A percentile compares a stretch with the other conserved stretches of the same genome.
Evolutionary conservation across 2,329 filamentous ascomycete species (phyloP).

Genomic region (Beauveria asiatica): DNA sequence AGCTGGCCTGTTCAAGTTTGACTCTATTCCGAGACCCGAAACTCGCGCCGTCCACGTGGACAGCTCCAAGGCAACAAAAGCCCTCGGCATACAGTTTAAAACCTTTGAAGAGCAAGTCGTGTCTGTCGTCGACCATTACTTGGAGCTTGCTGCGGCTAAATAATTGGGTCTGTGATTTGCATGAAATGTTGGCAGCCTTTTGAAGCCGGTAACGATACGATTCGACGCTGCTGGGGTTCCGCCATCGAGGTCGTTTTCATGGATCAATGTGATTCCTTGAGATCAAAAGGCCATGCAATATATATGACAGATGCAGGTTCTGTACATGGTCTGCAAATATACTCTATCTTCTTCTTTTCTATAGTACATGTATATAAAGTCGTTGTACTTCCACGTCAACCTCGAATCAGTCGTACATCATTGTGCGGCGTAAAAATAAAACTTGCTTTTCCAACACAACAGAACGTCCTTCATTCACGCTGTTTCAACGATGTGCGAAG

Average conservation of each 20-base stretch:
- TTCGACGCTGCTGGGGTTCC: too few species aligned
- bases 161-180: neutral
- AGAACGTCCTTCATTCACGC: slow-evolving; percentile 18
- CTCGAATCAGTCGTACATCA: slow-evolving; percentile 11
- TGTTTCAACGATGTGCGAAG: slow-evolving; percentile 48
- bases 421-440: slow-evolving; percentile 7
- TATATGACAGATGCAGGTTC: neutral
- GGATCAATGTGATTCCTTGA: too few species aligned
- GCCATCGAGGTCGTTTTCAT: too few species aligned
- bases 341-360: neutral
- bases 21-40: neutral
- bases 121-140: slow-evolving; percentile 25
- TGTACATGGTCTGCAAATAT: neutral
- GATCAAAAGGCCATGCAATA: neutral
- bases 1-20: slow-evolving; percentile 14
- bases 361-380: slow-evolving; percentile 7
- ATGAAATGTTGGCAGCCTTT: too few species aligned
- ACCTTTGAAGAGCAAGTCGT: slow-evolving; percentile 27
- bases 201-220: too few species aligned
- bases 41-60: slow-evolving; percentile 15
- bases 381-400: neutral
- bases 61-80: slow-evolving; percentile 22
- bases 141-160: slow-evolving; percentile 18
- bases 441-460: slow-evolving; percentile 11
- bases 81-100: slow-evolving; percentile 24